Percentiles rank a stretch among this genome's conserved stretches.
Conservation (phyloP, 108 stramenopile species). For the Cylindrotheca fusiformis region DNA sequence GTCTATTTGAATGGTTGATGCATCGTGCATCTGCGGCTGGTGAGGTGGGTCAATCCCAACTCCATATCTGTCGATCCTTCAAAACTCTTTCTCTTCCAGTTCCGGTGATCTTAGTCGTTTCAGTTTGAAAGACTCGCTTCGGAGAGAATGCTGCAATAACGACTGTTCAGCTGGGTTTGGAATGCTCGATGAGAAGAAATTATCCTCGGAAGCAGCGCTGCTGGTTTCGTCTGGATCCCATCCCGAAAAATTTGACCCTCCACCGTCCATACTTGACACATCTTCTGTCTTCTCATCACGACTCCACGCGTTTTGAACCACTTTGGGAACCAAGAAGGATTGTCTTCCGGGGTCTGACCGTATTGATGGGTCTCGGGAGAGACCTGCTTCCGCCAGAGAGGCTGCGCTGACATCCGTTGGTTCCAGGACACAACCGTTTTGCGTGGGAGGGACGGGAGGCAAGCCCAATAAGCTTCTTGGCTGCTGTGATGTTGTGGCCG, state of each 20-base stretch:
- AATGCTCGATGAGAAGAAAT: neutral
- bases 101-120: neutral
- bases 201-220: neutral
- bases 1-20: too few species aligned
- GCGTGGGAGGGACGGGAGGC: neutral
- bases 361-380: neutral
- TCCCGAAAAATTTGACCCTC: neutral
- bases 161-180: neutral
- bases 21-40: too few species aligned
- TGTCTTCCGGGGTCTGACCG: neutral
- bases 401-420: neutral
- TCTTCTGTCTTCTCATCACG: neutral
- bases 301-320: neutral
- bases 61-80: too few species aligned
- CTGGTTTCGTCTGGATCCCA: neutral
- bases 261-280: neutral
- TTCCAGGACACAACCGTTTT: neutral
- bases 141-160: neutral
- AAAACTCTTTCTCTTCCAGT: neutral
- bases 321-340: neutral
- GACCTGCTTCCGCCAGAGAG: neutral
- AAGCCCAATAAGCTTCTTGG: neutral
- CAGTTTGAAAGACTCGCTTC: neutral
- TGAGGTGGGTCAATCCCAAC: too few species aligned
- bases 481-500: neutral